Evolutionary conservation across 1,284 basidiomycete species (phyloP), one percentile per base, ranked within the genome.

Genomic region (Tranzscheliella williamsii): DNA sequence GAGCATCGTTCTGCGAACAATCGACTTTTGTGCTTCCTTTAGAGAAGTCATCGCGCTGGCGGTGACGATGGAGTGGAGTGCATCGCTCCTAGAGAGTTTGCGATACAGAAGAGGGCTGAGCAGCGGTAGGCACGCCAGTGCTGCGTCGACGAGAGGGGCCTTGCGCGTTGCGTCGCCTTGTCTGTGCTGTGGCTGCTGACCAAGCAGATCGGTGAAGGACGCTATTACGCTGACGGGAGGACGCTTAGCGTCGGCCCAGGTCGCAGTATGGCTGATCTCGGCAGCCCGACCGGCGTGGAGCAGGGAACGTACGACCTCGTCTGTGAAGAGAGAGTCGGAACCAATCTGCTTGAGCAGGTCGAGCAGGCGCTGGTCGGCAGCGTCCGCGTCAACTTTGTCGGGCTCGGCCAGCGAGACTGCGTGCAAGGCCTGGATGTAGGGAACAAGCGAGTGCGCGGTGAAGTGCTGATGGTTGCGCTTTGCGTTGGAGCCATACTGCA

Each of bases 381-480:
- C 26, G 26, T 27, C 26, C n/a, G n/a, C n/a, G n/a, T n/a, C n/a
- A n/a, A n/a, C n/a, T n/a, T n/a, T n/a, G n/a, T n/a, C n/a, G n/a
- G n/a, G n/a, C n/a, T n/a, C n/a, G n/a, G n/a, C n/a, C n/a, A 29
- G 27, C 27, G 27, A 29, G 27, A 29, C n/a, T 29, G 27, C n/a
- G n/a, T n/a, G 11, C 9, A 61, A 9, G 65, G 37, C 1, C 44
- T 36, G n/a, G n/a, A n/a, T n/a, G n/a, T n/a, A n/a, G n/a, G n/a
- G n/a, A n/a, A n/a, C n/a, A n/a, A 71, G 26, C 8, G 50, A 42
- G 18, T 29, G 42, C 20, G 9, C 37, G 27, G 56, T 36, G 40
- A 71, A 68, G 30, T 56, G 52, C 24, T 65, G 64, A 32, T 55
- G 46, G 16, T 65, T 68, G 24, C 68, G 61, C 36, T 67, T 69